These are phyloP conservation scores for Alisma plantagoaquatica DNA, from an alignment of 106 monocot species.

Conservation along the genomic window DNA sequence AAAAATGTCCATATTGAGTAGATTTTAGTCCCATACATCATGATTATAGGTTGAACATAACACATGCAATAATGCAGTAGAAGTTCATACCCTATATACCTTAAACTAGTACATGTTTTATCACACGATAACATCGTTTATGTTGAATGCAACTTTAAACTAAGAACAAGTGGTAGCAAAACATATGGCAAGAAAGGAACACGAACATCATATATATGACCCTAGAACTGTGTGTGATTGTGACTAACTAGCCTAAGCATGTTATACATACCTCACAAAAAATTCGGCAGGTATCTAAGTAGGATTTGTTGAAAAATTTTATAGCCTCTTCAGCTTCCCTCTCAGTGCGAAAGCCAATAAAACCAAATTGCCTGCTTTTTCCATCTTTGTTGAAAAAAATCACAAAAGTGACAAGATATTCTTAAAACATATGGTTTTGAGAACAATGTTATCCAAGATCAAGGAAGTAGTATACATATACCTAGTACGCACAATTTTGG, in stretches of 20 bases:
- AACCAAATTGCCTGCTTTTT: conserved; percentile 86
- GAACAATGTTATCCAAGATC: neutral
- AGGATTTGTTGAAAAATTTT: conserved; percentile 72
- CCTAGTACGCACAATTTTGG: conserved; percentile 86
- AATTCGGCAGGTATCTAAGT: conserved; percentile 67
- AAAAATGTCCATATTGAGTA: too few relatives aligned
- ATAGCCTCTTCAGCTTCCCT: conserved; percentile 63
- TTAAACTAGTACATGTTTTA: too few relatives aligned
- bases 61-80: too few relatives aligned
- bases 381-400: conserved; percentile 43
- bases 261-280: conserved; percentile 93
- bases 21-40: too few relatives aligned
- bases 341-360: conserved; percentile 59
- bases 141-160: too few relatives aligned
- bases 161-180: too few relatives aligned
- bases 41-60: too few relatives aligned
- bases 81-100: too few relatives aligned
- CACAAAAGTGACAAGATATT: neutral
- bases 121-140: too few relatives aligned
- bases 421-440: neutral
- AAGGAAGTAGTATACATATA: neutral
- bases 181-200: neutral
- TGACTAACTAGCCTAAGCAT: too few relatives aligned
- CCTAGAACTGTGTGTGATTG: too few relatives aligned
- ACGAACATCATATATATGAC: too few relatives aligned